Conservation (phyloP, 192 early-diverging fungal genomes). For the Irineochytrium annulatum region DNA sequence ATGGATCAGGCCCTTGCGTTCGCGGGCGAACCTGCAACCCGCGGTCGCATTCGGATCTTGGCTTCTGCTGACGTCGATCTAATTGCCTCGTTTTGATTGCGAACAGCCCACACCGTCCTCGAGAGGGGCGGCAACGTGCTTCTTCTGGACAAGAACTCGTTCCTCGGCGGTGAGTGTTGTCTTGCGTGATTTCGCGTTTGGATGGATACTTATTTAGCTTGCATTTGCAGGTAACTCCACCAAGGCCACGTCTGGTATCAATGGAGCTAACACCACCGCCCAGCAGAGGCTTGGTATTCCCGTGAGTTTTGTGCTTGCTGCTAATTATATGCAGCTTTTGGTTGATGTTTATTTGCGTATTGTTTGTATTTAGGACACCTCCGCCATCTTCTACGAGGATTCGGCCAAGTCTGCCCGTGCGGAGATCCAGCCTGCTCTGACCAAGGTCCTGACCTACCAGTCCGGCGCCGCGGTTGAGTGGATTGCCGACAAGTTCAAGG, state of each 20-base stretch:
- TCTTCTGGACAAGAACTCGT: conserved; percentile 82
- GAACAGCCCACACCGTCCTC: conserved; percentile 80
- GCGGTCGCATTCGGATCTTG: too few relatives aligned
- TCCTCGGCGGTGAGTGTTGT: conserved; percentile 61
- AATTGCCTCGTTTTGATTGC: too few relatives aligned
- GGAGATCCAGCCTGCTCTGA: conserved; percentile 71
- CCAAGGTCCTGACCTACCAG: conserved; percentile 79
- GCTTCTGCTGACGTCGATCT: too few relatives aligned
- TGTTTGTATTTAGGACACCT: conserved; percentile 59
- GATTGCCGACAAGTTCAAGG: conserved; percentile 83
- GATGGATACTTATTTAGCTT: background rate
- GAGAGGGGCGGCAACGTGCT: conserved; percentile 82
- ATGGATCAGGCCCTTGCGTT: too few relatives aligned
- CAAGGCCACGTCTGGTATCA: conserved; percentile 97
- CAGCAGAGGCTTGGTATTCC: conserved; percentile 64
- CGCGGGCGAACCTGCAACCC: too few relatives aligned
- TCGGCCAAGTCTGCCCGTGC: conserved; percentile 83
- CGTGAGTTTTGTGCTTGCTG: conserved; percentile 39
- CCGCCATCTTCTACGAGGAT: conserved; percentile 80
- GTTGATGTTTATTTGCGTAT: background rate
- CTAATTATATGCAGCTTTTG: too few relatives aligned
- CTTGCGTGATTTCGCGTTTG: background rate
- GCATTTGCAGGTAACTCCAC: conserved; percentile 79
- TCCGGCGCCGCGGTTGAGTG: conserved; percentile 87
- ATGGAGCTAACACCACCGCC: conserved; percentile 85